Conservation (phyloP, 371 early-diverging fungal species). For the Fennellomyces sp. region DNA sequence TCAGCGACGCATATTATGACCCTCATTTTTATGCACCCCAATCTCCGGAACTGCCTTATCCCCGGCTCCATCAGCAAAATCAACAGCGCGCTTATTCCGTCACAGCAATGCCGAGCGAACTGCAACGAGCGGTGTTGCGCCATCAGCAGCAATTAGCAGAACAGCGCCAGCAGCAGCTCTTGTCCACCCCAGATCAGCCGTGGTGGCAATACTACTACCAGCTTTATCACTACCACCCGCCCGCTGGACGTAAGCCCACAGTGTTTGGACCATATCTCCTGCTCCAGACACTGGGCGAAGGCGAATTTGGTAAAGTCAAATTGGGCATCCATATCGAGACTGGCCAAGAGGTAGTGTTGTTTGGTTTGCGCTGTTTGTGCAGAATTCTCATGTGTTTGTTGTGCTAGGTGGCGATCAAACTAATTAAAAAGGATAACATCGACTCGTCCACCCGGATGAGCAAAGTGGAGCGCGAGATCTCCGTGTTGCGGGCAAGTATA, state of each 20-base stretch:
- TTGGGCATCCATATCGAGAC: slow-evolving; percentile 91
- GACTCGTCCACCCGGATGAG: slow-evolving; percentile 77
- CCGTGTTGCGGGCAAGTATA: slow-evolving; percentile 72
- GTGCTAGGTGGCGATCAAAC: slow-evolving; percentile 77
- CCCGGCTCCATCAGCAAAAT: background rate
- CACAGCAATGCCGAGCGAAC: slow-evolving; percentile 44
- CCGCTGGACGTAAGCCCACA: slow-evolving; percentile 52
- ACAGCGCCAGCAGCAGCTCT: slow-evolving; percentile 29
- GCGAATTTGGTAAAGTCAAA: slow-evolving; percentile 99
- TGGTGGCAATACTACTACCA: slow-evolving; percentile 54
- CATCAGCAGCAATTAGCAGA: slow-evolving; percentile 33
- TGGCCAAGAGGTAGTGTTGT: slow-evolving; percentile 93
- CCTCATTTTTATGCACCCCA: slow-evolving; percentile 24
- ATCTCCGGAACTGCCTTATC: slow-evolving; percentile 15
- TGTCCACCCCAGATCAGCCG: slow-evolving; percentile 27
- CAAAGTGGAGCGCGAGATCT: slow-evolving; percentile 84
- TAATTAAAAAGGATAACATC: slow-evolving; percentile 81
- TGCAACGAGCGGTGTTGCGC: slow-evolving; percentile 28
- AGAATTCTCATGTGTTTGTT: slow-evolving; percentile 7
- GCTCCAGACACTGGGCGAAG: slow-evolving; percentile 96
- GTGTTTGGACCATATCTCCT: slow-evolving; percentile 95
- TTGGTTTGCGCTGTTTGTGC: slow-evolving; percentile 8
- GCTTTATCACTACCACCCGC: slow-evolving; percentile 45
- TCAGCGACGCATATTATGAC: slow-evolving; percentile 10
- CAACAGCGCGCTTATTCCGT: slow-evolving; percentile 50